Evolutionary conservation across 805 yeast genomes (phyloP), one percentile per base, ranked within the genome.

Genomic region (Spathaspora girioi): DNA sequence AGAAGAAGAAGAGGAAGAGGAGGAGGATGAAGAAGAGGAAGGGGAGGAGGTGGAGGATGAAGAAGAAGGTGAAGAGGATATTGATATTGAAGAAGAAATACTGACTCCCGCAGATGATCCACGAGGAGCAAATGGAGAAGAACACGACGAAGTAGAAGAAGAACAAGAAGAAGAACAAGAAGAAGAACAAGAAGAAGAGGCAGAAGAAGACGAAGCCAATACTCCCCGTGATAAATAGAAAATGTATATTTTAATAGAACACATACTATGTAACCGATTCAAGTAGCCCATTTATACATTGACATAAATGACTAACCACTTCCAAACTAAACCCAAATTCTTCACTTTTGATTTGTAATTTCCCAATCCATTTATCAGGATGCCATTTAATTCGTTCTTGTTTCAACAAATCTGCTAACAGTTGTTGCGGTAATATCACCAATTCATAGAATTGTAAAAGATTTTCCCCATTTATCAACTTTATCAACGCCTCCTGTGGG

Each of bases 331-430:
- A 53, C 5, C 48, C 54, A 47, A 55, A 18, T 5, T 40, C 42
- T 7, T 20, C 26, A 20, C n/a, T n/a, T 23, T 23, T 23, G 26
- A 46, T 50, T 14, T 62, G 53, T 2, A 71, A 58, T 38, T 60
- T 61, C 10, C 63, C 60, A 10, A 62, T 58, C 83, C 85, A 79
- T 58, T 76, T 78, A 59, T 85, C 91, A 1, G 91, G 91, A 61
- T 85, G 91, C 90, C 90, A 85, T 54, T 80, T 65, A 5, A 84
- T 63, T 50, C 90, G 62, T 57, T 85, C 90, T 27, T 52, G 56
- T 52, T 77, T 81, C 5, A 73, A 47, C 15, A 71, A 52, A 1
- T 59, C 65, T 2, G 53, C 14, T 26, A 68, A 40, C 6, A 54
- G 49, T 17, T 58, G 58, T 38, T 59, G 48, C 0, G 54, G 50